Percentiles rank a stretch among this genome's conserved stretches.
These are phyloP conservation scores for Penicillium griseofulvum DNA, from an alignment of 2,329 filamentous ascomycete genomes.

Conservation along the genomic window DNA sequence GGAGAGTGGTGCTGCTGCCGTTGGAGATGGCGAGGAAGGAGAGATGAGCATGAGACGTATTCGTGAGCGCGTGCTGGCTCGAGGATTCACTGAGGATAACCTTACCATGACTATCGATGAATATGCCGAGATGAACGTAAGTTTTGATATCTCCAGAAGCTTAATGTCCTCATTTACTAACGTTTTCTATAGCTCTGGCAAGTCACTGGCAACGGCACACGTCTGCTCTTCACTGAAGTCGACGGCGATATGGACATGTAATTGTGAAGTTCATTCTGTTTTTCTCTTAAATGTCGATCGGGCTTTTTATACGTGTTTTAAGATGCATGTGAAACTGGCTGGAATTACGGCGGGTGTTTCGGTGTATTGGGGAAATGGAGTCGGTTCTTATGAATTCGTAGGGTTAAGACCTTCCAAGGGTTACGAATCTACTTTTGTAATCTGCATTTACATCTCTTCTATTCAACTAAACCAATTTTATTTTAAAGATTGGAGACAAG, in stretches of 20 bases:
- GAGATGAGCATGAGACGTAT: slow-evolving; percentile 87
- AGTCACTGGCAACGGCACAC: slow-evolving; percentile 67
- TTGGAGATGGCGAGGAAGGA: slow-evolving; percentile 68
- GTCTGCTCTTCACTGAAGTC: slow-evolving; percentile 68
- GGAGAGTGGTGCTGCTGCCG: slow-evolving; percentile 76
- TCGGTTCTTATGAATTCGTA: slow-evolving; percentile 15
- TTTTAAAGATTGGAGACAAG: neutral
- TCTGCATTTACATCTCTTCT: neutral
- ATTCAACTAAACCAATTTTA: neutral
- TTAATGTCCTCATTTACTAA: slow-evolving; percentile 31
- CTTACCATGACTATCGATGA: slow-evolving; percentile 83
- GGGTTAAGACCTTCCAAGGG: slow-evolving; percentile 15
- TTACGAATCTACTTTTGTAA: slow-evolving; percentile 10
- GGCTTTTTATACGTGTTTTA: slow-evolving; percentile 15
- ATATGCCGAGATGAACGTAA: slow-evolving; percentile 84
- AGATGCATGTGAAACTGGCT: slow-evolving; percentile 24
- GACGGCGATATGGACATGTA: slow-evolving; percentile 55
- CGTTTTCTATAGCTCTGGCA: slow-evolving; percentile 65
- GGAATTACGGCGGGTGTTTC: slow-evolving; percentile 24
- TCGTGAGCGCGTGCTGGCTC: slow-evolving; percentile 85
- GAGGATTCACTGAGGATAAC: slow-evolving; percentile 95
- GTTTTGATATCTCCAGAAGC: slow-evolving; percentile 42
- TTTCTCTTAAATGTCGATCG: slow-evolving; percentile 6
- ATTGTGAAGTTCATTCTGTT: slow-evolving; percentile 7
- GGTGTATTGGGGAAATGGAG: slow-evolving; percentile 20